Conservation (phyloP, 257 asterid species). For the Solanum paucissectum region DNA sequence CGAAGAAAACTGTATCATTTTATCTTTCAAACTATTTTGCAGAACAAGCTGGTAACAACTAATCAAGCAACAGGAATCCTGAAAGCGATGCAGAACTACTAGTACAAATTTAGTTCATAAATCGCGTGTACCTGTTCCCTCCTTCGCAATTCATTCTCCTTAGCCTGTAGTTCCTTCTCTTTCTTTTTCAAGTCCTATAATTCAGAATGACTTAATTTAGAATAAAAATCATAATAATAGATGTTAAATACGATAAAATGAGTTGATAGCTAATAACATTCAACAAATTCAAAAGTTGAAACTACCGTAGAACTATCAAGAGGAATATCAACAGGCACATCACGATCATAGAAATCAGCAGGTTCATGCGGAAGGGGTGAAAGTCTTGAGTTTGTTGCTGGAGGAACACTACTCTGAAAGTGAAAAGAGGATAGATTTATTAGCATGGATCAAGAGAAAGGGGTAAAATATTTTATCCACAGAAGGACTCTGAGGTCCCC, state of each 20-base stretch:
- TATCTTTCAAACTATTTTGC: neutral
- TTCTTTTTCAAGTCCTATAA: constrained; percentile 82
- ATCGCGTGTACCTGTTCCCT: constrained; percentile 66
- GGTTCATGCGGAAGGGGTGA: constrained; percentile 97
- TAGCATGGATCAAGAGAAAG: neutral
- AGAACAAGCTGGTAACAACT: neutral
- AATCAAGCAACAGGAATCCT: neutral
- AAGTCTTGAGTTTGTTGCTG: constrained; percentile 82
- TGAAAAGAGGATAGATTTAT: neutral
- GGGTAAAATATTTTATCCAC: neutral
- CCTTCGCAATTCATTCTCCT: constrained; percentile 79
- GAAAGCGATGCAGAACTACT: neutral
- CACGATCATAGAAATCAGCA: constrained; percentile 81
- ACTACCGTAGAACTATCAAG: constrained; percentile 62
- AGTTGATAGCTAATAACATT: neutral
- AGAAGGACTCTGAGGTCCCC: neutral
- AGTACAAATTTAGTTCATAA: neutral
- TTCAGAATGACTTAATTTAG: constrained; percentile 6
- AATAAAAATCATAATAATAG: constrained; percentile 1
- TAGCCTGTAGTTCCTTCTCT: constrained; percentile 86
- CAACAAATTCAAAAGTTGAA: constrained; percentile 4
- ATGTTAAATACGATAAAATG: neutral
- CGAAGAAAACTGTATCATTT: neutral
- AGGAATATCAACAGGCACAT: constrained; percentile 78
- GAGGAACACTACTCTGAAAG: constrained; percentile 56